These are phyloP conservation scores for Diophrys sp. DNA, from an alignment of 73 alveolate species.

Conservation along the genomic window DNA sequence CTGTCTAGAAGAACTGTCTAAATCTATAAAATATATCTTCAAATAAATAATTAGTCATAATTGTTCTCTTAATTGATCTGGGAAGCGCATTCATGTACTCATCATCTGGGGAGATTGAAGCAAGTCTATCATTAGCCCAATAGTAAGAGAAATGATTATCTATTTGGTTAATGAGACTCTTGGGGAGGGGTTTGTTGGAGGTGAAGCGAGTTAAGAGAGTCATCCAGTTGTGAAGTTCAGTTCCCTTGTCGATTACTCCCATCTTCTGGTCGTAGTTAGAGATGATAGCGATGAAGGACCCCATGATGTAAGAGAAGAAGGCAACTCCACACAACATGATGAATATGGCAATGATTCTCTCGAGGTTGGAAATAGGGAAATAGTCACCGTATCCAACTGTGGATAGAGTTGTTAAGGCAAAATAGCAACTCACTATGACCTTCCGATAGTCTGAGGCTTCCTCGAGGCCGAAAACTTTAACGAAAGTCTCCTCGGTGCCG, in stretches of 20 bases:
- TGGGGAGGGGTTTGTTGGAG: conserved; percentile 65
- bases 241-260: conserved; percentile 85
- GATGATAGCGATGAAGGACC: conserved; percentile 79
- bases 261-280: conserved; percentile 80
- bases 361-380: conserved; percentile 77
- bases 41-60: conserved; percentile 47
- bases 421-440: conserved; percentile 79
- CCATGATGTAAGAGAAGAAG: conserved; percentile 90
- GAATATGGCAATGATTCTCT: conserved; percentile 78
- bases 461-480: conserved; percentile 48
- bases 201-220: conserved; percentile 55
- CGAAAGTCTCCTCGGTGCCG: conserved; percentile 51
- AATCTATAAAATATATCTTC: conserved; percentile 54
- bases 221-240: conserved; percentile 81
- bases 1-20: conserved; percentile 41
- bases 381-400: conserved; percentile 97
- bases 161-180: conserved; percentile 55
- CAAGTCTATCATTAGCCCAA: conserved; percentile 80
- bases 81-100: conserved; percentile 73
- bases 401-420: conserved; percentile 86
- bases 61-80: conserved; percentile 60
- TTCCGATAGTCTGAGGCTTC: conserved; percentile 3
- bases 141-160: conserved; percentile 75
- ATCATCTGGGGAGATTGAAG: conserved; percentile 65
- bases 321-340: conserved; percentile 91